phyloP scores from a whole-genome alignment of 169 alveolate genomes.

The Ichthyophthirius multifiliis region DNA sequence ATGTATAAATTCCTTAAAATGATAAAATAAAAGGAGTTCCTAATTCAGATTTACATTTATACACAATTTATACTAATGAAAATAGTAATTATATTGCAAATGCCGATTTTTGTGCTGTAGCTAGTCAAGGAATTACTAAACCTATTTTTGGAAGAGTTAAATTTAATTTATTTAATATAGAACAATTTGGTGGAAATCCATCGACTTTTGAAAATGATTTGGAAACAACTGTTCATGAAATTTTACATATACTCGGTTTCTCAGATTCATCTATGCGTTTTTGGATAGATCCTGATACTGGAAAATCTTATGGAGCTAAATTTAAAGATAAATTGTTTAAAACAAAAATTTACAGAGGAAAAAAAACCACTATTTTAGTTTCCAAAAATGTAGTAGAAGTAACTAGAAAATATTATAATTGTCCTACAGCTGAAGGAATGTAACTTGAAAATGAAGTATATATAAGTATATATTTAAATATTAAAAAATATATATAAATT shows the following conservation, averaged over 20 bases:
- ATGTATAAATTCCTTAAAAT: too few species aligned
- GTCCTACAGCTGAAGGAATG: conserved; percentile 39
- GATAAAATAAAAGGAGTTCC: neutral
- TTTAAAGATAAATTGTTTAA: neutral
- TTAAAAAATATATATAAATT: too few species aligned
- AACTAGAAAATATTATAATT: conserved; percentile 40
- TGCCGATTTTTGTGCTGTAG: neutral
- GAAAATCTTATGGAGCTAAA: neutral
- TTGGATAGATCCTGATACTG: conserved; percentile 6
- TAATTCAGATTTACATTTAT: conserved; percentile 7
- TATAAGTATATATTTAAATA: too few species aligned
- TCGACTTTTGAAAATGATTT: neutral
- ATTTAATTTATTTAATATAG: neutral
- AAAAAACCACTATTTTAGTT: neutral
- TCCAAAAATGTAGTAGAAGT: conserved; percentile 30
- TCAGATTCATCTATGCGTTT: neutral
- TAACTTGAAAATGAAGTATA: conserved; percentile 40
- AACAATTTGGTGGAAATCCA: neutral
- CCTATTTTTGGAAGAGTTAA: conserved; percentile 11
- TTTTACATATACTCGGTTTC: neutral
- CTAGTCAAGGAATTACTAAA: neutral
- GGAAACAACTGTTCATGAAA: neutral
- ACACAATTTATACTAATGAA: too few species aligned
- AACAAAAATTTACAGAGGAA: neutral
- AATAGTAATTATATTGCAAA: neutral